A percentile compares a stretch with the other conserved stretches of the same genome.
Evolutionary conservation across 176 grass and related monocot genomes (phyloP).

Genomic region (Hordeum vulgare): DNA sequence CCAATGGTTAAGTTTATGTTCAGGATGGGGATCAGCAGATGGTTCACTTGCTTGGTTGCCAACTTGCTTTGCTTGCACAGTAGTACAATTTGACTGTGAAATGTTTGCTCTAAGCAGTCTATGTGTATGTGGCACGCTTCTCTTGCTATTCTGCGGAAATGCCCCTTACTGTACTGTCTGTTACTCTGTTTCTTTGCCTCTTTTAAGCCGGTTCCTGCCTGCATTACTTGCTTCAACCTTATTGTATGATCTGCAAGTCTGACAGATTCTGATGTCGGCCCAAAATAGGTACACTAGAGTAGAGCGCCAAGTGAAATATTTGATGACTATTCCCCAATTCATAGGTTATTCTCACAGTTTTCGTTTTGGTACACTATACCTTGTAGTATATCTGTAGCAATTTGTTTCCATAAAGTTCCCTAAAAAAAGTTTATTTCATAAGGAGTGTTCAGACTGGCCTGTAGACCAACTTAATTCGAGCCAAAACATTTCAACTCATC

Average conservation of each 20-base stretch:
- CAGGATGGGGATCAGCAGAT: background rate
- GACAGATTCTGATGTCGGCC: background rate
- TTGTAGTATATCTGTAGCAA: background rate
- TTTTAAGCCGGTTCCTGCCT: background rate
- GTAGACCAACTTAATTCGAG: background rate
- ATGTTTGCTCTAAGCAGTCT: background rate
- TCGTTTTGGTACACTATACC: background rate
- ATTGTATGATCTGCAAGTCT: background rate
- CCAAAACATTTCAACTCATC: background rate
- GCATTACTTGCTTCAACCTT: background rate
- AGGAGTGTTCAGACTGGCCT: background rate
- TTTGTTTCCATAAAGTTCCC: background rate
- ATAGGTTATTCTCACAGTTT: background rate
- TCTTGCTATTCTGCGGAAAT: conserved; percentile 11
- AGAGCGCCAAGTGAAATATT: background rate
- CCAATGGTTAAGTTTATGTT: background rate
- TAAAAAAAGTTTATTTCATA: background rate
- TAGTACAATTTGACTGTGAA: background rate
- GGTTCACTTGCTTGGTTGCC: conserved; percentile 17
- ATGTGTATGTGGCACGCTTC: background rate
- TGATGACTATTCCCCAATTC: background rate
- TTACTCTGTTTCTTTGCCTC: background rate
- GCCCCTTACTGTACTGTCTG: background rate
- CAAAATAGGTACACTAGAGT: background rate
- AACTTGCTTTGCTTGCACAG: background rate